Conservation (phyloP, 495 filamentous ascomycete species). For the Lasiosphaeria ovina region DNA sequence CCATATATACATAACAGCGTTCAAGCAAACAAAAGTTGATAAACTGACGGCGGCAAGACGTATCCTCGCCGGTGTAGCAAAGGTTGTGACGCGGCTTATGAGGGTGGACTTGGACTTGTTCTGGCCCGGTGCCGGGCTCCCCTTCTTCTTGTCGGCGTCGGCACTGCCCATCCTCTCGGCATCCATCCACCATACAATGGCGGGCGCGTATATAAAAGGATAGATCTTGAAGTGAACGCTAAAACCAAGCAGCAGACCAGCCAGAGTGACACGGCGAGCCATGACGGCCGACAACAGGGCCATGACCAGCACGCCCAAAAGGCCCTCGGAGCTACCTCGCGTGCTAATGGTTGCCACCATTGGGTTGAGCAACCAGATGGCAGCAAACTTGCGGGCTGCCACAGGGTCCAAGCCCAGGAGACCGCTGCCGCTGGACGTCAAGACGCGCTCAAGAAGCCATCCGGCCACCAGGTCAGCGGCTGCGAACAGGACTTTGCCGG, state of each 20-base stretch:
- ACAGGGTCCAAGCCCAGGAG: conserved; percentile 27
- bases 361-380: conserved; percentile 91
- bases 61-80: conserved; percentile 62
- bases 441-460: conserved; percentile 62
- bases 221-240: conserved; percentile 98
- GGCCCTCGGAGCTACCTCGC: conserved; percentile 85
- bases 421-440: conserved; percentile 21
- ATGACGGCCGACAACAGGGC: conserved; percentile 79
- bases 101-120: background rate
- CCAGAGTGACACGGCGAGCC: conserved; percentile 55
- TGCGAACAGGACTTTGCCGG: conserved; percentile 87
- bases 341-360: conserved; percentile 98
- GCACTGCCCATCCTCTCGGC: conserved; percentile 36
- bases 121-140: background rate
- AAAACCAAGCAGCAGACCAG: conserved; percentile 75
- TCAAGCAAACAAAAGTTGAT: conserved; percentile 66
- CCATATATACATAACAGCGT: conserved; percentile 71
- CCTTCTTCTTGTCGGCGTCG: background rate
- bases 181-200: conserved; percentile 87
- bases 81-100: conserved; percentile 37
- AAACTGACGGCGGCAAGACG: conserved; percentile 64
- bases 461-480: conserved; percentile 79
- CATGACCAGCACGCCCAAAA: conserved; percentile 79
- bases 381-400: conserved; percentile 67
- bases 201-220: conserved; percentile 87